Evolutionary conservation across 1,284 basidiomycete species (phyloP).

Genomic region (Sporisorium graminicola): DNA sequence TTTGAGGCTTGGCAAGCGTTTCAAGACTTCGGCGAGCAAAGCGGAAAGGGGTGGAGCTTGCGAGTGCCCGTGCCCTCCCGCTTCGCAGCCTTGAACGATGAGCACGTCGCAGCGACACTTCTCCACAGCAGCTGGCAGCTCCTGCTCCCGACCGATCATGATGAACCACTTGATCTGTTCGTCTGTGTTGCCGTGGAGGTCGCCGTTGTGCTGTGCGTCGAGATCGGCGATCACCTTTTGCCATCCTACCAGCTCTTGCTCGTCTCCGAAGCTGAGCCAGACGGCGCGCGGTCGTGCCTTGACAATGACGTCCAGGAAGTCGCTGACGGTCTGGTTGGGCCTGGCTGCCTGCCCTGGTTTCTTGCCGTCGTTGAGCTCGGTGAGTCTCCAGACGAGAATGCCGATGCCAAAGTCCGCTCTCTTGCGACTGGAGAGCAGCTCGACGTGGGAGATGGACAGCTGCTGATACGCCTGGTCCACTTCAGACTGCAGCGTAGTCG

Average conservation of each 20-base stretch:
- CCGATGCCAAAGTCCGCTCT: conserved; percentile 61
- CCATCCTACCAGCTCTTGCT: conserved; percentile 52
- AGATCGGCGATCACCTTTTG: conserved; percentile 39
- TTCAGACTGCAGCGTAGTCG: conserved; percentile 42
- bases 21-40: conserved; percentile 36
- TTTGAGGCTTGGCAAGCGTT: conserved; percentile 19
- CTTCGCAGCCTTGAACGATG: conserved; percentile 60
- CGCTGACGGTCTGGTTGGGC: conserved; percentile 20
- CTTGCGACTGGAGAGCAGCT: conserved; percentile 6
- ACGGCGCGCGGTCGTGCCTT: conserved; percentile 52
- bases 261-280: conserved; percentile 65
- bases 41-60: conserved; percentile 57
- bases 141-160: conserved; percentile 55
- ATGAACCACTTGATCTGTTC: conserved; percentile 52
- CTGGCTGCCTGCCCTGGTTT: conserved; percentile 9
- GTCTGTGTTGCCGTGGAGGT: conserved; percentile 25
- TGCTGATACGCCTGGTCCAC: conserved; percentile 32
- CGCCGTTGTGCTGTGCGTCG: conserved; percentile 40
- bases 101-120: conserved; percentile 57
- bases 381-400: conserved; percentile 63
- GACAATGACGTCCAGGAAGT: conserved; percentile 53
- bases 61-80: conserved; percentile 65
- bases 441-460: conserved; percentile 27
- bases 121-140: conserved; percentile 53
- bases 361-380: conserved; percentile 45